Evolutionary conservation across 2,329 filamentous ascomycete species (phyloP), one percentile per base, ranked within the genome.

Genomic region (Monosporascus sp.): DNA sequence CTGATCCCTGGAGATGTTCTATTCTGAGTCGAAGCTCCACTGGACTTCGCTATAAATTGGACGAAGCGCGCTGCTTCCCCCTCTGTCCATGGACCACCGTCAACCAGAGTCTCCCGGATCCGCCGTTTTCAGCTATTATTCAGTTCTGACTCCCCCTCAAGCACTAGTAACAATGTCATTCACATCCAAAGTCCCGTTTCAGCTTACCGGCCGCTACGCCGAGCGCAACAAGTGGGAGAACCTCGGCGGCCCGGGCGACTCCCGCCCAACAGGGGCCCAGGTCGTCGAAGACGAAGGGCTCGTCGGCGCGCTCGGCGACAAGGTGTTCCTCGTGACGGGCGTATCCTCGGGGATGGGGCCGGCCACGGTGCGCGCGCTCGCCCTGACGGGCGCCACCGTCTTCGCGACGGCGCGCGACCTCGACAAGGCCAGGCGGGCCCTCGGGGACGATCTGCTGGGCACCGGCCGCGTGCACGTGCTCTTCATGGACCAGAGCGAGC

Each of bases 351-450:
- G 74, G 3, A 63, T 76, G 18, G 74, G 74, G 15, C 60, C 71
- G 24, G 70, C 75, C 52, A 75, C 72, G 8, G 71, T 66, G 2
- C 65, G 67, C 14, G 74, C 74, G 2, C 59, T 79, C 4, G 56
- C 63, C n/a, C 57, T 67, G 9, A 75, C 76, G 0, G 76, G 76
- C 9, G 75, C 75, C 9, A 73, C 64, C 27, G 57, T 77, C 47
- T 77, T 69, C 59, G 62, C 72, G 9, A 74, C 75, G 2, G 74
- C 68, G 2, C 69, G 77, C 14, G 65, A 78, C 55, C 68, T 70
- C 18, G 58, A 69, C 27, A 65, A 64, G 54, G 71, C 61, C 8
- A 59, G 64, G 22, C 58, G 56, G 4, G 67, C 66, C 3, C 60
- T 71, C 48, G 58, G 58, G 2, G 56, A 60, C 38, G 57, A 63